These are phyloP conservation scores for Fusarium duplospermum DNA, from an alignment of 2,329 filamentous ascomycete species.

Conservation along the genomic window DNA sequence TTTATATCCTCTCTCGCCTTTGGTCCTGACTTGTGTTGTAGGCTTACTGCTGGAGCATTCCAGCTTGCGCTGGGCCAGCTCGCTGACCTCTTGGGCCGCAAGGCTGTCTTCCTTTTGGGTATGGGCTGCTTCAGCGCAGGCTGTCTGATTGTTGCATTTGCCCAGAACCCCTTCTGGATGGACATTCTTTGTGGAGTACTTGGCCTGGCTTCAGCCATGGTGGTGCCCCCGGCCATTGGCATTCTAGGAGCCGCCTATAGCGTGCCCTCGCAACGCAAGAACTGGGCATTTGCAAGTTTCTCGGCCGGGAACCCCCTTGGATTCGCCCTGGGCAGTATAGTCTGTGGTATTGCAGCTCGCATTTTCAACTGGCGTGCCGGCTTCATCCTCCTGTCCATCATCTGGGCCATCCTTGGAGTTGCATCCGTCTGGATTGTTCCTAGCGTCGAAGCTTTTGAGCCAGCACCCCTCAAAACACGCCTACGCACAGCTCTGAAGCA, in stretches of 20 bases:
- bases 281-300: slow-evolving; percentile 73
- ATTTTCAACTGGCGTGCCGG: slow-evolving; percentile 72
- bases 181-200: slow-evolving; percentile 72
- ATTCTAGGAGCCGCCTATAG: slow-evolving; percentile 73
- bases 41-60: slow-evolving; percentile 70
- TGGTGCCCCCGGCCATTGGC: slow-evolving; percentile 72
- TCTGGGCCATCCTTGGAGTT: slow-evolving; percentile 70
- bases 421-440: slow-evolving; percentile 73
- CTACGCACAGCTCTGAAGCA: slow-evolving; percentile 58
- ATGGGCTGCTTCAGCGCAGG: slow-evolving; percentile 37
- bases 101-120: slow-evolving; percentile 28
- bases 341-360: slow-evolving; percentile 70
- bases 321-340: slow-evolving; percentile 61
- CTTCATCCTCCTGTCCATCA: slow-evolving; percentile 71
- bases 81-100: slow-evolving; percentile 29
- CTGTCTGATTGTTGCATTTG: slow-evolving; percentile 37
- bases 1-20: neutral
- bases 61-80: slow-evolving; percentile 66
- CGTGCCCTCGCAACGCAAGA: slow-evolving; percentile 71
- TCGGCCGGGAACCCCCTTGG: slow-evolving; percentile 55
- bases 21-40: neutral
- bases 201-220: slow-evolving; percentile 72
- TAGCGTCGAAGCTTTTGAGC: slow-evolving; percentile 58
- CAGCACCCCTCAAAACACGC: slow-evolving; percentile 38
- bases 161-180: slow-evolving; percentile 41